phyloP scores from a whole-genome alignment of 192 early-diverging fungal genomes.

The Coemansia aciculifera region DNA sequence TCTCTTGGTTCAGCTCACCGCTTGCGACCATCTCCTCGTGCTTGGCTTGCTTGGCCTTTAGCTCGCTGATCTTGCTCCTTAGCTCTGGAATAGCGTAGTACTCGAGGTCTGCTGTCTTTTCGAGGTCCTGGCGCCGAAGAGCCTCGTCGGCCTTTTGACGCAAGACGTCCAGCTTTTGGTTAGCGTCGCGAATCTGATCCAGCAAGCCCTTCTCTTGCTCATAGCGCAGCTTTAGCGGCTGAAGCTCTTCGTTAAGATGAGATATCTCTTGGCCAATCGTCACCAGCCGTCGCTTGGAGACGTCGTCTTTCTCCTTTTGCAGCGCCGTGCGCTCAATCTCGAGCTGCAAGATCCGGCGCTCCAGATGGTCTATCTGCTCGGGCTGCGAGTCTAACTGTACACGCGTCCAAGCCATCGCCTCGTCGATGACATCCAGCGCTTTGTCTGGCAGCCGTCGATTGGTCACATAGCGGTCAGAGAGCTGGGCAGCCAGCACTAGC shows the following conservation, averaged over 20 bases:
- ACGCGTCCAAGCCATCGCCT: slow-evolving; percentile 92
- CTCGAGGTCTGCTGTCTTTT: slow-evolving; percentile 87
- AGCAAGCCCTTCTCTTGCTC: slow-evolving; percentile 82
- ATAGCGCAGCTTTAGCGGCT: slow-evolving; percentile 85
- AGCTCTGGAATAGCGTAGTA: slow-evolving; percentile 94
- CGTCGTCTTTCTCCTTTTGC: slow-evolving; percentile 87
- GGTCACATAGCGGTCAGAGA: slow-evolving; percentile 77
- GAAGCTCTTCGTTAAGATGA: slow-evolving; percentile 79
- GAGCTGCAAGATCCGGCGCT: slow-evolving; percentile 87
- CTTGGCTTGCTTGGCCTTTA: slow-evolving; percentile 67
- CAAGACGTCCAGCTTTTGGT: slow-evolving; percentile 85
- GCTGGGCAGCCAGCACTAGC: slow-evolving; percentile 70
- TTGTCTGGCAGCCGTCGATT: slow-evolving; percentile 78
- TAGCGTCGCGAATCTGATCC: slow-evolving; percentile 83
- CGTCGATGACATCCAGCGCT: slow-evolving; percentile 86
- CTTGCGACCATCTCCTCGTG: slow-evolving; percentile 64
- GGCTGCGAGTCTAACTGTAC: slow-evolving; percentile 97
- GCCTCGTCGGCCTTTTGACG: slow-evolving; percentile 86
- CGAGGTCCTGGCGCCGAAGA: slow-evolving; percentile 77
- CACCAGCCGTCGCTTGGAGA: slow-evolving; percentile 73
- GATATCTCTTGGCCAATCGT: slow-evolving; percentile 84
- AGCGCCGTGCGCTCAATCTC: slow-evolving; percentile 96
- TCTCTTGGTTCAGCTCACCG: slow-evolving; percentile 51
- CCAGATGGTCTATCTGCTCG: slow-evolving; percentile 93
- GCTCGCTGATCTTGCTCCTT: slow-evolving; percentile 68